A percentile compares a stretch with the other conserved stretches of the same genome.
Conservation (phyloP, 768 basidiomycete genomes). For the Naganishia kalamii region DNA sequence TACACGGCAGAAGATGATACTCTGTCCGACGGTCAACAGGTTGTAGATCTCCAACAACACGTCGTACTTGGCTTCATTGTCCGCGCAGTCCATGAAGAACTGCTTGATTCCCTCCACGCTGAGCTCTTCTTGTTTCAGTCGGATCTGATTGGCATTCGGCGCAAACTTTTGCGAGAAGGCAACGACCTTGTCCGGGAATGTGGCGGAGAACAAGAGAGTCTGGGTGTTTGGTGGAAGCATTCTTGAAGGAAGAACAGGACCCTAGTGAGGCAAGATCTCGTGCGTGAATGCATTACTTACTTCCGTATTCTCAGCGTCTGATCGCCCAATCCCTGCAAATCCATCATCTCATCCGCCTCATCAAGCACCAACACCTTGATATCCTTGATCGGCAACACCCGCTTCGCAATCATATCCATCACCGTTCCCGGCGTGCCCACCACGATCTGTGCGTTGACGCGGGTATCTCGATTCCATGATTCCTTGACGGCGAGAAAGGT, state of each 20-base stretch:
- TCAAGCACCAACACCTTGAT: constrained; percentile 93
- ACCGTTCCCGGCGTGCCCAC: constrained; percentile 96
- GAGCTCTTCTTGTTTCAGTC: constrained; percentile 86
- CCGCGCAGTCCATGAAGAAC: constrained; percentile 92
- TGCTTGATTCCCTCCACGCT: constrained; percentile 90
- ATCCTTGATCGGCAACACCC: constrained; percentile 66
- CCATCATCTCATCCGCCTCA: constrained; percentile 98
- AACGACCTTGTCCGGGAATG: constrained; percentile 90
- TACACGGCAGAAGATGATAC: constrained; percentile 96
- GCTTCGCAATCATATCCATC: constrained; percentile 72
- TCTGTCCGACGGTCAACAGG: constrained; percentile 89
- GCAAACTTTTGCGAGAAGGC: constrained; percentile 88
- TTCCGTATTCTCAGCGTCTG: constrained; percentile 91
- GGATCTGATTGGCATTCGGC: constrained; percentile 90
- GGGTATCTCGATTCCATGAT: constrained; percentile 38
- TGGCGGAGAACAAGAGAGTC: constrained; percentile 95
- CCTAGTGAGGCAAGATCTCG: constrained; percentile 30
- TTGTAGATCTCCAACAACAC: constrained; percentile 84
- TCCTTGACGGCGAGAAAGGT: constrained; percentile 96
- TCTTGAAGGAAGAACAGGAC: constrained; percentile 19
- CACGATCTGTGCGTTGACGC: constrained; percentile 77
- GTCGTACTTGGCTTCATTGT: constrained; percentile 90
- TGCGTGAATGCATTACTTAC: constrained; percentile 51
- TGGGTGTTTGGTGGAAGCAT: constrained; percentile 52
- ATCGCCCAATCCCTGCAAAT: constrained; percentile 79